Base-by-base conservation (phyloP, 495 filamentous ascomycete species). In the Penicillium canariense region DNA sequence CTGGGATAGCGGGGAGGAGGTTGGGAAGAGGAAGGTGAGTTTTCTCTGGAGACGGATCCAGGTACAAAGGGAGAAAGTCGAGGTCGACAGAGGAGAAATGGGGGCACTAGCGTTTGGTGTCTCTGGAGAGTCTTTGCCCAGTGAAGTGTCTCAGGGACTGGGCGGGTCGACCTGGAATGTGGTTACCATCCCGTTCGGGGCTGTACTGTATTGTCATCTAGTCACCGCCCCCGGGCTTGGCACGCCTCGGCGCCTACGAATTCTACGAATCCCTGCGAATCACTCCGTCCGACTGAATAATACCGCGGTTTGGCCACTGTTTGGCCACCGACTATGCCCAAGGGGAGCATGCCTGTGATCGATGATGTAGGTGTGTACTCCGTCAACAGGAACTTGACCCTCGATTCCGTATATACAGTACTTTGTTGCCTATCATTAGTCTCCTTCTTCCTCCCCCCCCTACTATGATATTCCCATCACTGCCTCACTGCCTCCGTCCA, bases 1-100 rank as follows among this genome's bases (percentile, higher is more conserved):
- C 66, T 48, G 57, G 58, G 52, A 52, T 52, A 54, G 48, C 44
- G 53, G 49, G 54, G 45, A 54, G 43, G 36, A 48, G 48, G 38
- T 55, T 47, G 34, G 35, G 20, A 30, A 40, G 20, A 48, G 45
- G 50, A 45, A 38, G 40, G 49, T 28, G 43, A 40, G 45, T 59
- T 56, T 46, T 48, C 43, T 38, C 44, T 31, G 23, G 46, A 49
- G 52, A 52, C 30, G 45, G 46, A 31, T n/a, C 28, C n/a, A 43
- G 32, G 35, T n/a, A 35, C 30, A 53, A 50, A 43, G 52, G 53
- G 51, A 54, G 52, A 52, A 38, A 17, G 46, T 28, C 39, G 52
- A 47, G 42, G 47, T n/a, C 4, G 25, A 8, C 14, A 26, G 23
- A 15, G 22, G 42, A 20, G 25, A 20, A 17, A 22, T n/a, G n/a